phyloP scores from a whole-genome alignment of 2,329 filamentous ascomycete species.

The Fusarium nematophilum region DNA sequence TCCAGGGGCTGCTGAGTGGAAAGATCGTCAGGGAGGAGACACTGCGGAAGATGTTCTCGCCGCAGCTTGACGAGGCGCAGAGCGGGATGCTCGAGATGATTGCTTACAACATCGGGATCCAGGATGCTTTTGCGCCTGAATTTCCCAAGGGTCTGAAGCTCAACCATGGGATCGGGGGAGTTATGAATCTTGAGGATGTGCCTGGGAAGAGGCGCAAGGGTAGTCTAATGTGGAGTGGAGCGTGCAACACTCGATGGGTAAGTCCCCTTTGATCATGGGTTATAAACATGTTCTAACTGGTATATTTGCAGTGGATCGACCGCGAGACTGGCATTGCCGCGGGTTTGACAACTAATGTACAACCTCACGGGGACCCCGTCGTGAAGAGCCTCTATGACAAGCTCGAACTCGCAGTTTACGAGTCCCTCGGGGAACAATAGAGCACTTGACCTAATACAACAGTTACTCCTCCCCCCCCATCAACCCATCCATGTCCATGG shows the following conservation, averaged over 20 bases:
- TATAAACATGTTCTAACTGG: neutral
- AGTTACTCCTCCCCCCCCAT: conserved; percentile 35
- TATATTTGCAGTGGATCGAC: conserved; percentile 50
- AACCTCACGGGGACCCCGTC: conserved; percentile 52
- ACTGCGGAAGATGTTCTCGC: conserved; percentile 51
- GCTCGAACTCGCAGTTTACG: conserved; percentile 54
- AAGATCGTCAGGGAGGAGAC: conserved; percentile 47
- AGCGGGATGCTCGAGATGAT: conserved; percentile 27
- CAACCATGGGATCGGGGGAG: conserved; percentile 53
- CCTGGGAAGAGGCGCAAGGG: conserved; percentile 55
- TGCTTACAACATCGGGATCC: conserved; percentile 33
- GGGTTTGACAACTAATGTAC: conserved; percentile 52
- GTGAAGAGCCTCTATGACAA: conserved; percentile 52
- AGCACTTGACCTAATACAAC: neutral
- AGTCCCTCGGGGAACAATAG: conserved; percentile 20
- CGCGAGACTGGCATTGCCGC: conserved; percentile 53
- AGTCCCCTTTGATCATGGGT: conserved; percentile 28
- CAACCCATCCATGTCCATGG: conserved; percentile 49
- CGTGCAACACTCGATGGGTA: conserved; percentile 56
- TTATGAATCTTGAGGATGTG: conserved; percentile 53
- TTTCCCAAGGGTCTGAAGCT: conserved; percentile 49
- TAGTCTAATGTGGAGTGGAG: conserved; percentile 58
- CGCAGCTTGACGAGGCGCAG: conserved; percentile 53
- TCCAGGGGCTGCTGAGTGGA: conserved; percentile 48
- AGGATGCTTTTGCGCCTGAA: conserved; percentile 50